A percentile compares a stretch with the other conserved stretches of the same genome.
Evolutionary conservation across 306 rosid species (phyloP).

Genomic region (Quercus agrifolia): DNA sequence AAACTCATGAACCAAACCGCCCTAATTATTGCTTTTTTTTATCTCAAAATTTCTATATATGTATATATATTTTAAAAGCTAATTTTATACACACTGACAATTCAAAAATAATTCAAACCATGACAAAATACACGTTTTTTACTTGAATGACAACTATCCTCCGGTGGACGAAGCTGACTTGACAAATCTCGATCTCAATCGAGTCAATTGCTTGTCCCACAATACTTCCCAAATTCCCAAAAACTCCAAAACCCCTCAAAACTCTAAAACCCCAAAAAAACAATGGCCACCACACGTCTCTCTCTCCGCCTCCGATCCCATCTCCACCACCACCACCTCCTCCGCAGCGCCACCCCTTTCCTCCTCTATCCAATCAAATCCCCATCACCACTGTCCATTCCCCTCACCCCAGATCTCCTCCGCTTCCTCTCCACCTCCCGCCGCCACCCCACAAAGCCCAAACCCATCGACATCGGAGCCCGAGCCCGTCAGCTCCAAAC

Average conservation of each 20-base stretch:
- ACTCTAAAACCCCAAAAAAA: background rate
- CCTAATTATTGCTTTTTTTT: too few relatives aligned
- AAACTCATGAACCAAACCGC: too few relatives aligned
- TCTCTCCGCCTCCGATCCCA: conserved; percentile 64
- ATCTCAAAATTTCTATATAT: too few relatives aligned
- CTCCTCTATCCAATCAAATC: conserved; percentile 10
- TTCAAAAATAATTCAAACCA: too few relatives aligned
- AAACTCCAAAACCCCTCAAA: conserved; percentile 4
- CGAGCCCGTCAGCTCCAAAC: conserved; percentile 89
- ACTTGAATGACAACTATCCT: too few relatives aligned
- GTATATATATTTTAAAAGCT: too few relatives aligned
- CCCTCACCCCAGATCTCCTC: conserved; percentile 19
- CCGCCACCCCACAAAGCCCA: conserved; percentile 45
- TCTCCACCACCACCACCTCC: conserved; percentile 25
- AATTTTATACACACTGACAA: too few relatives aligned
- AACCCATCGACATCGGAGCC: conserved; percentile 59
- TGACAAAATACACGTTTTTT: too few relatives aligned
- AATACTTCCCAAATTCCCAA: conserved; percentile 31
- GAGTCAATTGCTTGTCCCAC: background rate
- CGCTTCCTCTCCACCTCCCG: conserved; percentile 73
- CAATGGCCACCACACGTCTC: conserved; percentile 58
- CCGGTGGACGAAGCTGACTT: too few relatives aligned
- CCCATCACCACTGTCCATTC: background rate
- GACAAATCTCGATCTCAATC: background rate
- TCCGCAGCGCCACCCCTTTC: conserved; percentile 13